Evolutionary conservation across 2,329 filamentous ascomycete species (phyloP), one percentile per base, ranked within the genome.

Genomic region (Hymenoscyphus repandus): DNA sequence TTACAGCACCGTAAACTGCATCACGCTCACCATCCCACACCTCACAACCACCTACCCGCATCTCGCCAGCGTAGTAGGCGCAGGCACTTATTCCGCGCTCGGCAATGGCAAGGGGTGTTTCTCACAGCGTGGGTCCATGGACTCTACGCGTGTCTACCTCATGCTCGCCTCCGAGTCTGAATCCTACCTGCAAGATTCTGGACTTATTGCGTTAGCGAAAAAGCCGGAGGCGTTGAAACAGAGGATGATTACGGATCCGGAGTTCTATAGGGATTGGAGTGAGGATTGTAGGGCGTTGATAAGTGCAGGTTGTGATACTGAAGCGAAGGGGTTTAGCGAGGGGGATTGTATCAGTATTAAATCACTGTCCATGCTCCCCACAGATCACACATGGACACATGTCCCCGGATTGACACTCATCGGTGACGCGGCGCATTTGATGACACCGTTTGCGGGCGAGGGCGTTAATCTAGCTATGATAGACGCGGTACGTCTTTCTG

Each of bases 341-440:
- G 44, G 33, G 2, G 15, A 33, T 6, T 18, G 18, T 15, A 30
- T 46, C 0, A 27, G 22, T 18, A 53, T 70, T 15, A 67, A 69
- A 2, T 50, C 50, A 4, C 31, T 58, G 5, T 48, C 45, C 30
- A 57, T 53, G 54, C 37, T 59, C 6, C 48, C 52, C 10, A 32
- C 32, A 2, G 50, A 34, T 10, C 31, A 50, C n/a, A 53, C 27
- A 1, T 63, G 60, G 60, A n/a, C 47, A 10, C 51, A 58, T 17
- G 46, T 18, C 18, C 30, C 20, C 1, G 72, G 73, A 1, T 61
- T 74, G 5, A 75, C 76, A 1, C 62, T 79, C 10, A 58, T 78
- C 5, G 76, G 76, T 1, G 74, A 78, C 58, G 72, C 74, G 3
- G 74, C 74, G 5, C 74, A 78, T 60, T 50, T 76, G 3, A 73